Evolutionary conservation across 768 basidiomycete species (phyloP), one percentile per base, ranked within the genome.

Genomic region (Thelephora ganbajun): DNA sequence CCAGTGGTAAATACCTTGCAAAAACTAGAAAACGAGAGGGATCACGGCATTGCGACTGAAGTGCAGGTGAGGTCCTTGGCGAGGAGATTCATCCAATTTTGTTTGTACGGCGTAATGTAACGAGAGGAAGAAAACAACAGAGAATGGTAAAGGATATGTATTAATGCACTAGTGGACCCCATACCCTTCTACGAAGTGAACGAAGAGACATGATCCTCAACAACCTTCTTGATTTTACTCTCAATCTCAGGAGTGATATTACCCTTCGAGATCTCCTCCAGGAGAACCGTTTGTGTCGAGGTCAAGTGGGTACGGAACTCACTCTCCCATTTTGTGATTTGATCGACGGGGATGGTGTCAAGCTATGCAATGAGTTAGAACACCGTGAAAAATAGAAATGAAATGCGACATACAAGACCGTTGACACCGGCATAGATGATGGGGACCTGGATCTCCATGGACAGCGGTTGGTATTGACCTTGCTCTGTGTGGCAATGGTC

Each of bases 351-450:
- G 67, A 99, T 88, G 23, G 88, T 72, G 65, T 98, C 96, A 58
- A 99, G 90, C 80, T 87, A 50, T 1, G 42, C 51, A 1, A 42
- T 19, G 13, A 20, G 23, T n/a, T 36, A 33, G 30, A 20, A 11
- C 18, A 26, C 42, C 23, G 34, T 35, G 16, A 19, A 1, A 7
- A 16, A 18, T n/a, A 1, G n/a, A 11, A 1, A 12, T 23, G 49
- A 11, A 35, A 1, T 13, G 30, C 35, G 16, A 44, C 83, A 56
- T 63, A 85, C 83, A 54, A 96, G 80, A 89, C 96, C 96, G 70
- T 98, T 93, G 59, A 99, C 96, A 80, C 94, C 94, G 56, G 94
- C 96, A 66, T 94, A 97, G 73, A 98, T 92, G 66, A 97, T 89
- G 56, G 94, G 94, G 53, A 96, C 94, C 76, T 96, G 93, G 54